These are phyloP conservation scores for Tuctoria greenei DNA, from an alignment of 176 grass and related monocot species.

Conservation along the genomic window DNA sequence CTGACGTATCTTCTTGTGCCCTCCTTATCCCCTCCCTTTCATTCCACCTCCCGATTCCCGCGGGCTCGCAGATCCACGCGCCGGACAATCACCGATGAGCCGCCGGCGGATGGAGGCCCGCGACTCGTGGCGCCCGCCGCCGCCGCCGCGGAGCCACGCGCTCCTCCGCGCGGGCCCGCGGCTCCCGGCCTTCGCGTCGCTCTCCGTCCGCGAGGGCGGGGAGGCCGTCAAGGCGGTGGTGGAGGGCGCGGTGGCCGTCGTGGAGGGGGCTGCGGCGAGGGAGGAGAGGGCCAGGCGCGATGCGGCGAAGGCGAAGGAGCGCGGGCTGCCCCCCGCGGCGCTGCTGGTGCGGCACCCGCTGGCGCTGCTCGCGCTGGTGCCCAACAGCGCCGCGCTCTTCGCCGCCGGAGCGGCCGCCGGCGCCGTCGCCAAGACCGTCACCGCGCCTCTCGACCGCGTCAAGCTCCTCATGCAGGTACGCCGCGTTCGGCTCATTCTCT, in stretches of 20 bases:
- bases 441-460: conserved; percentile 90
- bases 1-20: neutral
- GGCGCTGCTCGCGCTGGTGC: conserved; percentile 74
- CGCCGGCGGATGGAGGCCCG: conserved; percentile 27
- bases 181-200: conserved; percentile 39
- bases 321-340: conserved; percentile 41
- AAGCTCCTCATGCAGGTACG: conserved; percentile 94
- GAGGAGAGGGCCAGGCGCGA: neutral
- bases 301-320: neutral
- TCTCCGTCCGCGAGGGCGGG: conserved; percentile 42
- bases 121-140: conserved; percentile 50
- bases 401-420: conserved; percentile 71
- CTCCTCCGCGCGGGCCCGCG: conserved; percentile 34
- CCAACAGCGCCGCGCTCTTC: conserved; percentile 80
- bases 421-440: conserved; percentile 75
- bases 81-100: conserved; percentile 13
- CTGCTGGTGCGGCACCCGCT: conserved; percentile 74
- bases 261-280: neutral
- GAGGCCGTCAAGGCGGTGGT: conserved; percentile 11
- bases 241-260: conserved; percentile 7
- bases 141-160: conserved; percentile 15
- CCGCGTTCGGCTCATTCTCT: neutral
- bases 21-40: conserved; percentile 14
- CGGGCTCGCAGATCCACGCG: conserved; percentile 22
- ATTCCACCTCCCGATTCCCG: neutral